Conservation (phyloP, 257 asterid species). For the Linderniella brevidens region DNA sequence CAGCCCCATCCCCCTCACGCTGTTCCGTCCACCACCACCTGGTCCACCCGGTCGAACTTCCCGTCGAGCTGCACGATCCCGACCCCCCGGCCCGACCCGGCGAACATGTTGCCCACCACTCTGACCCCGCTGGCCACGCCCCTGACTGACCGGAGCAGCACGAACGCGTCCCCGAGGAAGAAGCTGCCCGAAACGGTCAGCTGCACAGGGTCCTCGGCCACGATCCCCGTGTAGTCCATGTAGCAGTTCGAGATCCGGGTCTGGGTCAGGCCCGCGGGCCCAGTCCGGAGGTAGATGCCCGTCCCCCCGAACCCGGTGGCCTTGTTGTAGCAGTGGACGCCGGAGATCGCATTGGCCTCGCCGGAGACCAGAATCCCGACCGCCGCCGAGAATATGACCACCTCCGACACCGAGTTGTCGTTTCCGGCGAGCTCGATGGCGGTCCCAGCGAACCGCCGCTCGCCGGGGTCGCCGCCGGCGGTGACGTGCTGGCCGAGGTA, state of each 20-base stretch:
- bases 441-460: slow-evolving; percentile 53
- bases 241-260: slow-evolving; percentile 62
- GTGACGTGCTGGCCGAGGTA: slow-evolving; percentile 73
- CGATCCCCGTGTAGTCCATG: slow-evolving; percentile 69
- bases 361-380: slow-evolving; percentile 51
- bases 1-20: slow-evolving; percentile 46
- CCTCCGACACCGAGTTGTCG: slow-evolving; percentile 64
- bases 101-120: slow-evolving; percentile 60
- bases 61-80: slow-evolving; percentile 53
- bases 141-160: slow-evolving; percentile 38
- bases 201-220: slow-evolving; percentile 90
- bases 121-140: slow-evolving; percentile 57
- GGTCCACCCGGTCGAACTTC: slow-evolving; percentile 33
- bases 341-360: slow-evolving; percentile 53
- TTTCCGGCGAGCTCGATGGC: slow-evolving; percentile 49
- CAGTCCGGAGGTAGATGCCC: slow-evolving; percentile 44
- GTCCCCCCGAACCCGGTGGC: slow-evolving; percentile 85
- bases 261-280: slow-evolving; percentile 52
- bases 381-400: slow-evolving; percentile 64
- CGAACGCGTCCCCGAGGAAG: slow-evolving; percentile 62
- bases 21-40: slow-evolving; percentile 50
- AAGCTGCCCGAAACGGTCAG: slow-evolving; percentile 47
- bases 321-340: slow-evolving; percentile 86
- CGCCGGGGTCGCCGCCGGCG: slow-evolving; percentile 61
- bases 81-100: slow-evolving; percentile 41